Base-by-base conservation (phyloP, 1,139 yeast genomes). In the Taiozyma sp. region DNA sequence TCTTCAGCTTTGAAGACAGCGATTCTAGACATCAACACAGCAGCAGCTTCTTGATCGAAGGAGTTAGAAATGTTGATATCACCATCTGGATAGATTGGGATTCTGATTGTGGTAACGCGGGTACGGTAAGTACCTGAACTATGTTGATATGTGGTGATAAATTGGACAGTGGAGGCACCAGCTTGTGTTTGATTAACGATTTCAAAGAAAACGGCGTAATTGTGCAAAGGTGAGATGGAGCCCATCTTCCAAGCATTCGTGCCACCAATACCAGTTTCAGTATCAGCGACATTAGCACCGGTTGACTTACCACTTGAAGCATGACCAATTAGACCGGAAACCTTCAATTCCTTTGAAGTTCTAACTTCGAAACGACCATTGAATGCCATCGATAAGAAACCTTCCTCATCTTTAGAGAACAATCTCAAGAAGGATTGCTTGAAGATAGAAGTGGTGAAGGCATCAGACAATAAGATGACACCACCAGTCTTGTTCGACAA, bases 11-110 rank as follows among this genome's bases (percentile, higher is more conserved):
- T 93, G 76, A 81, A 87, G 49, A 93, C 91, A 6, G 97, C 96
- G 53, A 93, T 84, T 68, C 99, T 80, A 1, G 98, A 87, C 91
- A 92, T 89, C 58, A 93, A 76, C 1, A 92, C 98, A 9, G 98
- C 97, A 12, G 99, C 97, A 22, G 98, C 97, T 70, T 93, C 99
- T 74, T 95, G 99, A 71, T 93, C 99, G 69, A 93, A 93, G n/a
- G 95, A 76, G 36, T 73, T 74, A 9, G 82, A 77, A 55, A 79
- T 74, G 40, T 70, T 72, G 36, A 79, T 79, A 50, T 75, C 77
- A 49, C 82, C 84, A 29, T 69, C 66, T 4, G 50, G 52, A 5
- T 57, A 58, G 40, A 69, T 62, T 54, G 75, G 74, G 61, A 89
- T 84, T 44, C 85, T 83, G 39, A 89, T 78, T 1, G 99, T 93